Percentiles rank a stretch among this genome's conserved stretches.
These are phyloP conservation scores for Calycina marina DNA, from an alignment of 2,329 filamentous ascomycete genomes.

Conservation along the genomic window DNA sequence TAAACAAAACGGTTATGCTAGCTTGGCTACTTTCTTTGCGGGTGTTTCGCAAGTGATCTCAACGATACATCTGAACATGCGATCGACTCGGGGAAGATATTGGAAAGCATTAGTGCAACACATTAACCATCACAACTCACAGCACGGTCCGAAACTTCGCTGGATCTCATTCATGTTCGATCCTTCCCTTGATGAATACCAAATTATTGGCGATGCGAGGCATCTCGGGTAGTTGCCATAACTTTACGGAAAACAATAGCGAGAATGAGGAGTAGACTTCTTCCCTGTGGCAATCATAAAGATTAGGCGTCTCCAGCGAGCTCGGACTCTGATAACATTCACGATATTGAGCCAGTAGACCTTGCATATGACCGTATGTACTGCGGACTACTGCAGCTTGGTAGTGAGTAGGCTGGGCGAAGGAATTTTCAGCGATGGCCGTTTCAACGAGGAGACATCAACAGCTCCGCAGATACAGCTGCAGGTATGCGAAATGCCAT, in stretches of 20 bases:
- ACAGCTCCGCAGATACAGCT: constrained; percentile 4
- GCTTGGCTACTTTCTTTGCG: constrained; percentile 12
- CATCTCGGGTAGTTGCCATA: too few species aligned
- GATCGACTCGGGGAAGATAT: constrained; percentile 17
- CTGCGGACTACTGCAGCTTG: constrained; percentile 19
- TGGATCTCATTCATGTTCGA: too few species aligned
- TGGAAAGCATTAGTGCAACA: constrained; percentile 13
- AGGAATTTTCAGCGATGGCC: constrained; percentile 10
- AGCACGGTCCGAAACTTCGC: not conserved
- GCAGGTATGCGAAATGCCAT: constrained; percentile 12
- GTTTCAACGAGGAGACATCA: not conserved
- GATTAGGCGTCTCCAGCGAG: constrained; percentile 10
- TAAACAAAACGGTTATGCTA: constrained; percentile 12
- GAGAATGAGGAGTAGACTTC: too few species aligned
- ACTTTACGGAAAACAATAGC: constrained; percentile 3
- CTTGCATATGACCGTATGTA: constrained; percentile 15
- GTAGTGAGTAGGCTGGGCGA: constrained; percentile 11
- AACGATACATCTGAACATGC: constrained; percentile 15
- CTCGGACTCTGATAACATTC: constrained; percentile 13
- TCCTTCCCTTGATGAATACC: too few species aligned
- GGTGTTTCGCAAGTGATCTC: constrained; percentile 17
- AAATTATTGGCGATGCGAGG: too few species aligned
- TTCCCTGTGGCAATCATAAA: too few species aligned
- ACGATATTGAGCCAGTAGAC: too few species aligned
- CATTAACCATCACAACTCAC: constrained; percentile 3